Conservation (phyloP, 495 filamentous ascomycete species). For the Podospora tetraspora region DNA sequence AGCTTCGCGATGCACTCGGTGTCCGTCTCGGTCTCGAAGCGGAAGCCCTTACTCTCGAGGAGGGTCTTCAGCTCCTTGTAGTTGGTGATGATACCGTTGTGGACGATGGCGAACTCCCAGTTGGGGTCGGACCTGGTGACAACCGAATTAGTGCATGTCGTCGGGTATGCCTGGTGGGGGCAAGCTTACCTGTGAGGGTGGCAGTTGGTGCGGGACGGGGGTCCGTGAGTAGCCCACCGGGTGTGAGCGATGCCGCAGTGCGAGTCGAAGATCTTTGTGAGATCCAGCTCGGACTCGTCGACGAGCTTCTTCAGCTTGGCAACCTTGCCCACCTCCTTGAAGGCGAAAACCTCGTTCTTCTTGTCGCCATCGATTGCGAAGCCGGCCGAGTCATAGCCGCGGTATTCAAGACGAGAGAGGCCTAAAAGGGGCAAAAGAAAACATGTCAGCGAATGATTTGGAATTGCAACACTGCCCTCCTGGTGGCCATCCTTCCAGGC, state of each 20-base stretch:
- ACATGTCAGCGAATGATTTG: slow-evolving; percentile 19
- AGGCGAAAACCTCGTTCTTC: slow-evolving; percentile 94
- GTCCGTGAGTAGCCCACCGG: slow-evolving; percentile 96
- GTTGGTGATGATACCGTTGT: slow-evolving; percentile 99
- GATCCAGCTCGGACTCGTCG: slow-evolving; percentile 71
- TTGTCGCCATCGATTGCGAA: slow-evolving; percentile 96
- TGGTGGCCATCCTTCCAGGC: not conserved
- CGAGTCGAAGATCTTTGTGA: slow-evolving; percentile 89
- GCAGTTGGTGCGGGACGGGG: slow-evolving; percentile 90
- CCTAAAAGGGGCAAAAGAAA: slow-evolving; percentile 40
- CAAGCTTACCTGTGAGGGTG: slow-evolving; percentile 90
- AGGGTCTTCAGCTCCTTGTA: slow-evolving; percentile 98
- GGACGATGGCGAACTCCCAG: slow-evolving; percentile 95
- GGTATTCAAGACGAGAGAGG: slow-evolving; percentile 84
- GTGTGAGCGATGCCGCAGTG: slow-evolving; percentile 98
- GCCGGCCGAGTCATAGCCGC: slow-evolving; percentile 95
- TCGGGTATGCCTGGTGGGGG: not conserved
- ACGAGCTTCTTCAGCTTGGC: slow-evolving; percentile 92
- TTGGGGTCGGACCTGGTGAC: slow-evolving; percentile 61
- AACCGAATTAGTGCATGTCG: not conserved
- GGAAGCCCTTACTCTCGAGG: slow-evolving; percentile 88
- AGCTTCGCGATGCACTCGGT: slow-evolving; percentile 99
- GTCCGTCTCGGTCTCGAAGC: slow-evolving; percentile 98
- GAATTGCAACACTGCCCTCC: not conserved
- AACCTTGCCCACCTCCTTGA: slow-evolving; percentile 99